Base-by-base conservation (phyloP, 176 grass and related monocot genomes). In the Elaeis guineensis region DNA sequence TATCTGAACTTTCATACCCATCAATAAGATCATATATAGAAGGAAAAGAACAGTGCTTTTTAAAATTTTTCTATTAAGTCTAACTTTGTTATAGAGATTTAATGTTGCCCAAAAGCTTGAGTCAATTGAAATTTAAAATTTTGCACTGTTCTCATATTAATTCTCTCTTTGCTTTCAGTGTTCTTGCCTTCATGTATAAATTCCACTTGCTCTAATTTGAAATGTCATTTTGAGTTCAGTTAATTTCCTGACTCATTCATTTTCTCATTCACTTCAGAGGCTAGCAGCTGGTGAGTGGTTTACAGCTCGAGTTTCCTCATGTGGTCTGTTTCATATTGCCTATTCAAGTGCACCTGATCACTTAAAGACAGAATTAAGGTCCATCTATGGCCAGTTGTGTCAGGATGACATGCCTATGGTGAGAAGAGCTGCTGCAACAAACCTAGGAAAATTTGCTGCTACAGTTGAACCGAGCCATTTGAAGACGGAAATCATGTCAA, bases 401-500 rank as follows among this genome's bases (percentile, higher is more conserved):
- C 92, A 90, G 75, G 92, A 96, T 79, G 92, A 90, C 72, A 90
- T 90, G 84, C 92, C 92, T 79, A 96, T 96, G 92, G 90, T 95
- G 12, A 73, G 90, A 75, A 86, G 90, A 62, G 83, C 90, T 51
- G 90, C 86, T 69, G 90, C 86, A 71, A 87, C 91, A 18, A 96
- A 87, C 69, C 86, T 96, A 35, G 86, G 91, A 65, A 96, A 87
- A 58, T 96, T 96, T 79, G 78, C 86, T 5, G 91, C 91, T 29
- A 96, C 91, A 15, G 54, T 96, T 57, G 91, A 96, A 74, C 80
- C 79, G 12, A 74, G 11, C 57, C 71, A 82, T 82, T 70, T 96
- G 50, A 90, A 87, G 80, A 75, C 68, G 52, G 83, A 96, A 63
- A 77, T 96, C 18, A 80, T 96, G 78, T 90, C 86, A n/a, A 96